Base-by-base conservation (phyloP, 768 basidiomycete species). In the Amanita fuliginea region DNA sequence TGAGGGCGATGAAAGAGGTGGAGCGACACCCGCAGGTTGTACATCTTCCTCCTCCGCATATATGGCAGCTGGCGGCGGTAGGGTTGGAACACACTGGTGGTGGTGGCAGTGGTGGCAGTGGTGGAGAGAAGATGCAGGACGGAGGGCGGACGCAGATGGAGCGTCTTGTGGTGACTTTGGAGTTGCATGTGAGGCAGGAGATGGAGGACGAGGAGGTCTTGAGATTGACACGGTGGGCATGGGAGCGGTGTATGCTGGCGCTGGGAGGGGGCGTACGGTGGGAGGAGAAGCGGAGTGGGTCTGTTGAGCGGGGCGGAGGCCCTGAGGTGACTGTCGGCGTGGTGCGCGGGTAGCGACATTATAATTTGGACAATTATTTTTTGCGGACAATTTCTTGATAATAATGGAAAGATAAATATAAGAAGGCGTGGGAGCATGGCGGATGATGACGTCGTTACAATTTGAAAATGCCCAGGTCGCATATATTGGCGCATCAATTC, bases 11-110 rank as follows among this genome's bases (percentile, higher is more conserved):
- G 72, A 78, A 83, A 35, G 92, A 95, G 70, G 75, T 94, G 53
- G 88, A 93, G 60, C 74, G 83, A 2, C 90, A 95, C 54, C 86
- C 89, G 0, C 76, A 86, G 53, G 85, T 96, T 21, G 60, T 86
- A 0, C 86, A 90, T 59, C 75, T 95, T 9, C 83, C 86, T 1
- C 81, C 86, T 9, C 90, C 89, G 1, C 88, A 91, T 54, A 80
- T 94, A 48, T 94, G 89, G 89, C 89, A 93, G 58, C 77, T 94
- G 37, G 74, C 78, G 0, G 79, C 82, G 0, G 58, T 66, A 16
- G 32, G 57, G 39, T 47, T 60, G 1, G 47, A 33, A 47, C 4
- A 51, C 46, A 7, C 18, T 32, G 11, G 28, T 2, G 39, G 36
- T 45, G 37, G 18, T 46, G 18, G 10, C 36, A 1, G 8, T 41